phyloP scores from a whole-genome alignment of 768 basidiomycete genomes.

The Boletus huronensis region DNA sequence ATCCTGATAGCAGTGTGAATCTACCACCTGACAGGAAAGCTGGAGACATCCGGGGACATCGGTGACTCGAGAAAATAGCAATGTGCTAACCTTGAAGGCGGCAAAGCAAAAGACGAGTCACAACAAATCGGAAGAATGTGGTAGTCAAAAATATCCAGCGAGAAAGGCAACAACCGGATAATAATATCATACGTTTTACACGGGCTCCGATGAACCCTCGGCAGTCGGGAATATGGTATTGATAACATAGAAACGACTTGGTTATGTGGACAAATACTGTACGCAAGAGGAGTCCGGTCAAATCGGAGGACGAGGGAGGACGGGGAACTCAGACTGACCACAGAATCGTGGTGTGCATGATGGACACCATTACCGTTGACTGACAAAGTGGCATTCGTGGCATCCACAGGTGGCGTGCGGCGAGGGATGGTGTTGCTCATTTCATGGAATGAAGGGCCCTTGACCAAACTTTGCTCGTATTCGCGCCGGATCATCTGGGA shows the following conservation, averaged over 20 bases:
- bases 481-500: conserved; percentile 59
- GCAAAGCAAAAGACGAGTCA: conserved; percentile 1
- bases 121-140: conserved; percentile 2
- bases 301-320: not conserved
- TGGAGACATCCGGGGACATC: not conserved
- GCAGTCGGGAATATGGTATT: conserved; percentile 21
- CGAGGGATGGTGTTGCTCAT: conserved; percentile 38
- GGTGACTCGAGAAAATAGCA: conserved; percentile 15
- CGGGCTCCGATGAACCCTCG: conserved; percentile 7
- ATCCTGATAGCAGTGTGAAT: conserved; percentile 10
- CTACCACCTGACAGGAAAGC: conserved; percentile 10
- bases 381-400: conserved; percentile 6
- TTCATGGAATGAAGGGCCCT: conserved; percentile 39
- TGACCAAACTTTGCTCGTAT: conserved; percentile 41
- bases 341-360: conserved; percentile 18
- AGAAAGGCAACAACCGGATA: conserved; percentile 14
- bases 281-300: conserved; percentile 7
- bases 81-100: conserved; percentile 10
- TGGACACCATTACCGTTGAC: conserved; percentile 18
- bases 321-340: conserved; percentile 7
- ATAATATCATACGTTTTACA: conserved; percentile 28
- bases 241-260: conserved; percentile 20
- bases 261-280: conserved; percentile 28
- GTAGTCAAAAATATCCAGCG: conserved; percentile 9
- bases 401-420: conserved; percentile 18